Conservation (phyloP, 441 rosid genomes). For the Codiaeum variegatum region DNA sequence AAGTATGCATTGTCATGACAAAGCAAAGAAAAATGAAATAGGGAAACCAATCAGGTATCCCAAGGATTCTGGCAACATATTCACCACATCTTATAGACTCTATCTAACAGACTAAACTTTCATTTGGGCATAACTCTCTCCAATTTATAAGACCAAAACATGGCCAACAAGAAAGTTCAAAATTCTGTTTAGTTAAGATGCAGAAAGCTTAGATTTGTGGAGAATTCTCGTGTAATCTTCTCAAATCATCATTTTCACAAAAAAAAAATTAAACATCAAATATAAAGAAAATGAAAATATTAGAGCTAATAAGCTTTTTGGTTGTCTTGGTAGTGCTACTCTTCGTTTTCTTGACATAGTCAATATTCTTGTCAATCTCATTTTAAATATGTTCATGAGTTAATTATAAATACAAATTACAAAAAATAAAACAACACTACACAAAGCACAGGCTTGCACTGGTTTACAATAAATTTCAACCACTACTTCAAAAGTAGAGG, state of each 20-base stretch:
- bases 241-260: too few species aligned
- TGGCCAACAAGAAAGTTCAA: background rate
- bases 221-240: too few species aligned
- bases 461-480: background rate
- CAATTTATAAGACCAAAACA: background rate
- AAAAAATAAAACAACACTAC: background rate
- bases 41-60: constrained; percentile 10
- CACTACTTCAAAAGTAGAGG: constrained; percentile 3
- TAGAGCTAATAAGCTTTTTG: too few species aligned
- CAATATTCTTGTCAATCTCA: too few species aligned
- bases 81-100: background rate
- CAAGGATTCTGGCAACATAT: background rate
- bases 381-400: too few species aligned
- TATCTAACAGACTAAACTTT: background rate
- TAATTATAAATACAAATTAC: too few species aligned
- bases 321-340: too few species aligned
- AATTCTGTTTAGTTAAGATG: background rate
- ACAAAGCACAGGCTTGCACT: background rate
- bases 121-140: background rate
- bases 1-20: constrained; percentile 15
- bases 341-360: too few species aligned
- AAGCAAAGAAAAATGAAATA: background rate
- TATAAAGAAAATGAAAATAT: too few species aligned
- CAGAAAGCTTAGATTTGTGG: too few species aligned
- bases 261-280: too few species aligned